phyloP scores from a whole-genome alignment of 73 alveolate genomes.

The Chromera velia region DNA sequence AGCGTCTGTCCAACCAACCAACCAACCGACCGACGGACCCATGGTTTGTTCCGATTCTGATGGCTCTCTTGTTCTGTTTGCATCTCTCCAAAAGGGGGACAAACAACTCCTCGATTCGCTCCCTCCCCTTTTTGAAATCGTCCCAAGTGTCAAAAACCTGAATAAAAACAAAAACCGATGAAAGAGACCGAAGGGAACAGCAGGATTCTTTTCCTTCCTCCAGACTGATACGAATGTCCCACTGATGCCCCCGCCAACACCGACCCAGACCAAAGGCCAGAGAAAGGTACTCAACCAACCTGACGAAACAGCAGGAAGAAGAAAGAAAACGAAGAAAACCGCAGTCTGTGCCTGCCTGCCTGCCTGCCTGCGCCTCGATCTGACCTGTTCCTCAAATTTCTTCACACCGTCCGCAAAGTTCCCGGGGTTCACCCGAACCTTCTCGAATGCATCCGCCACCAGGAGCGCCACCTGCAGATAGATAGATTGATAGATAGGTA shows the following conservation, averaged over 20 bases:
- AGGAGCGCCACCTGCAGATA: not conserved
- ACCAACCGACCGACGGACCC: no score
- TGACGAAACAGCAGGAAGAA: no score
- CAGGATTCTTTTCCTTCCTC: no score
- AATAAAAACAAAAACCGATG: no score
- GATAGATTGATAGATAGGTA: not conserved
- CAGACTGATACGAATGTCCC: no score
- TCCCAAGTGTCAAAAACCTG: not conserved
- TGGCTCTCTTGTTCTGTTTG: conserved; percentile 25
- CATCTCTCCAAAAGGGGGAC: conserved; percentile 7
- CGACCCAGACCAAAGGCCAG: no score
- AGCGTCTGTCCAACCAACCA: no score
- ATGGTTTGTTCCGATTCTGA: conserved; percentile 23
- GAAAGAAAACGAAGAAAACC: no score
- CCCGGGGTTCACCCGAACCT: conserved; percentile 49
- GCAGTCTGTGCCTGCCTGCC: no score
- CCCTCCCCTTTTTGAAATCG: not conserved
- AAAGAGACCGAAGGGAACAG: no score
- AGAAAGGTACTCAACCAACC: no score
- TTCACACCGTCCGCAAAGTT: conserved; percentile 22
- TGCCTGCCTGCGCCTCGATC: not conserved
- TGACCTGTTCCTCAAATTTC: not conserved
- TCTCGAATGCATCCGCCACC: not conserved
- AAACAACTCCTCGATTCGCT: not conserved
- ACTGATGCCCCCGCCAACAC: no score